phyloP scores from a whole-genome alignment of 768 basidiomycete species.

The Crucibulum laeve region DNA sequence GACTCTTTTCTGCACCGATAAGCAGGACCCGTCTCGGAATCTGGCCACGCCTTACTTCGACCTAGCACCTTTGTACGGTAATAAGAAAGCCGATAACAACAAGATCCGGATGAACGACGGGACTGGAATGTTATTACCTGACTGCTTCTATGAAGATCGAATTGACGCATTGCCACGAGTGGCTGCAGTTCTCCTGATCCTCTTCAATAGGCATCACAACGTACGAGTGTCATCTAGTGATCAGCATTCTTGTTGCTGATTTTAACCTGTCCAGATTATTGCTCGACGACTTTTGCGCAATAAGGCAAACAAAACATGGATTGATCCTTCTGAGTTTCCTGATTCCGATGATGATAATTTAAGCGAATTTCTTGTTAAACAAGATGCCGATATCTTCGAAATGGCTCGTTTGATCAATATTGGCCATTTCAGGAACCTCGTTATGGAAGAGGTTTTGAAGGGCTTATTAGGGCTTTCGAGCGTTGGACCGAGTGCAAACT shows the following conservation, averaged over 20 bases:
- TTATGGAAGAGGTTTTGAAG: slow-evolving; percentile 20
- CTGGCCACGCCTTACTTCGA: slow-evolving; percentile 9
- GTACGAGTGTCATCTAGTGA: slow-evolving; percentile 7
- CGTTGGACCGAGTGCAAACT: slow-evolving; percentile 9
- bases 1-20: no score
- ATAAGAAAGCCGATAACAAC: slow-evolving; percentile 8
- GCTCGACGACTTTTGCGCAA: slow-evolving; percentile 14
- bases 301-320: slow-evolving; percentile 14
- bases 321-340: slow-evolving; percentile 5
- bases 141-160: slow-evolving; percentile 16
- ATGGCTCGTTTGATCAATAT: slow-evolving; percentile 19
- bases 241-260: background rate
- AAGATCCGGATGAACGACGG: slow-evolving; percentile 16
- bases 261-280: slow-evolving; percentile 10
- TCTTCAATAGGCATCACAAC: slow-evolving; percentile 20
- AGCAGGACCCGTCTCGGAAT: background rate
- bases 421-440: slow-evolving; percentile 18
- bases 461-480: slow-evolving; percentile 16
- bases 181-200: slow-evolving; percentile 13
- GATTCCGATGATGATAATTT: slow-evolving; percentile 1
- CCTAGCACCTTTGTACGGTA: slow-evolving; percentile 16
- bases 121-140: slow-evolving; percentile 15
- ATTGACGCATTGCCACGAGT: slow-evolving; percentile 9
- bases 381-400: slow-evolving; percentile 22
- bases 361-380: slow-evolving; percentile 3